Evolutionary conservation across 768 basidiomycete genomes (phyloP), one percentile per base, ranked within the genome.

Genomic region (Rhodotorula diobovata): DNA sequence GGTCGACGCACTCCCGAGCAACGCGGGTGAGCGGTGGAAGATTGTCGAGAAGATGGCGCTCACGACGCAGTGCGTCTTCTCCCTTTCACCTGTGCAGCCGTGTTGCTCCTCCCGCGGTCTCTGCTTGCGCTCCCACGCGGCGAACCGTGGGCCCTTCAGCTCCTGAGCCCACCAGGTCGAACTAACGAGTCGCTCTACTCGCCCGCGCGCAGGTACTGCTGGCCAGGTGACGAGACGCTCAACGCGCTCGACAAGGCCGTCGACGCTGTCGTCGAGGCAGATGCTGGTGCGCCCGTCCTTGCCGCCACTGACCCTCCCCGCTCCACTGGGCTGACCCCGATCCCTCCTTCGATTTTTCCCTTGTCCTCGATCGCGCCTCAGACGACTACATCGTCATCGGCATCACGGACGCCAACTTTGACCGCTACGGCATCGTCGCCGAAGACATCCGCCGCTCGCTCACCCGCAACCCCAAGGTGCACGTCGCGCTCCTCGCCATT

Each of bases 341-440:
- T 6, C 25, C 12, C 23, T 10, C 25, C 54, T 30, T 12, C 12
- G 10, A 5, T 30, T 18, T 53, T 34, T 7, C 23, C 16, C 28
- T 15, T 39, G 15, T 32, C 23, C n/a, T 41, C 32, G 12, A 10
- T 59, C 41, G 10, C 59, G 10, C 1, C 20, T 15, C 68, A 30
- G 72, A 74, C 62, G 72, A 74, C 21, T 51, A 35, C 54, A 60
- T 74, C 58, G 65, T 74, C 30, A 48, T 74, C 62, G 65, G 54
- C 21, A 20, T 74, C 50, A 61, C 46, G 11, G 60, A 61, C 32
- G 67, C 67, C 61, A 62, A 68, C 55, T 68, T 68, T 45, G 43
- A 55, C 37, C 61, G 67, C 2, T 68, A 66, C 64, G 30, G 23
- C 34, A 74, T 74, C 59, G 57, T 41, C 18, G 15, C 20, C 3